phyloP scores from a whole-genome alignment of 1,284 basidiomycete species.

The Boletellus deceptivus region DNA sequence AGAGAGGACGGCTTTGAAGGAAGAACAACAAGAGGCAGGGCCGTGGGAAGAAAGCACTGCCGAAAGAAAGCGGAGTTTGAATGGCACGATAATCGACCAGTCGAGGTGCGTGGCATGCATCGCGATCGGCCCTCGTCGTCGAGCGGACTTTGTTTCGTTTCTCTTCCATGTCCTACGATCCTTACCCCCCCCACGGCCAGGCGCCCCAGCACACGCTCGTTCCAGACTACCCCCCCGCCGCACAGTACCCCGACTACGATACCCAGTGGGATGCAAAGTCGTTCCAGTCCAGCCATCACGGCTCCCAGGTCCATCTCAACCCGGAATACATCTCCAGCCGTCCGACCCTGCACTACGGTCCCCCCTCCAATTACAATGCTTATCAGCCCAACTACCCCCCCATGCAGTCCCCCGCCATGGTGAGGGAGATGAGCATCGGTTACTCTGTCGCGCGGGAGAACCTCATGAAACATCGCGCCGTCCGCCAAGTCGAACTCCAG shows the following conservation, averaged over 20 bases:
- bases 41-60: constrained; percentile 34
- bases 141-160: constrained; percentile 21
- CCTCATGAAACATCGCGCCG: constrained; percentile 73
- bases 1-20: constrained; percentile 29
- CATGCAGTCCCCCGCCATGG: constrained; percentile 46
- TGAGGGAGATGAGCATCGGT: constrained; percentile 51
- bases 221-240: constrained; percentile 35
- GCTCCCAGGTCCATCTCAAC: constrained; percentile 70
- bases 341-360: constrained; percentile 34
- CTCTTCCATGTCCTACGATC: constrained; percentile 49
- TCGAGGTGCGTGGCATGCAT: no score
- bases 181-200: constrained; percentile 31
- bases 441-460: constrained; percentile 72
- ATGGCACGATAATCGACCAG: constrained; percentile 10
- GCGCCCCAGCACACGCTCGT: constrained; percentile 32
- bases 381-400: constrained; percentile 55
- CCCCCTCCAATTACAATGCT: constrained; percentile 28
- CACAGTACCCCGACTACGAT: constrained; percentile 43
- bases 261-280: constrained; percentile 62
- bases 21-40: constrained; percentile 32
- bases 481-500: constrained; percentile 78
- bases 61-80: constrained; percentile 28
- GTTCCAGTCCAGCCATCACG: constrained; percentile 60
- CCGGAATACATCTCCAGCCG: constrained; percentile 59
- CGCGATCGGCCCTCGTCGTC: constrained; percentile 1